A percentile compares a stretch with the other conserved stretches of the same genome.
phyloP scores from a whole-genome alignment of 2,329 filamentous ascomycete genomes.

The Penicillium sp. region DNA sequence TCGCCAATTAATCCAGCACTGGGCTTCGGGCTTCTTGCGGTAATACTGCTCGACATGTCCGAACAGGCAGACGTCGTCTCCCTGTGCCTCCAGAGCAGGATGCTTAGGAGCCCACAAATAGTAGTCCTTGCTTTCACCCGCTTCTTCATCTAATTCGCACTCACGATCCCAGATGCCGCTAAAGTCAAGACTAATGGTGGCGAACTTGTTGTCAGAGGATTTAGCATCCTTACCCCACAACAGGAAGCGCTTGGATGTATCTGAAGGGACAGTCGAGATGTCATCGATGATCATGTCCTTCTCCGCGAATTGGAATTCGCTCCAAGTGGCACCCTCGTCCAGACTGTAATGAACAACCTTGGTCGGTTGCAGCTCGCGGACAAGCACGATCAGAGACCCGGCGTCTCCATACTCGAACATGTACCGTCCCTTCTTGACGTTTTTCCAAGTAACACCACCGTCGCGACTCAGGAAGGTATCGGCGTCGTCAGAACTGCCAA shows the following conservation, averaged over 20 bases:
- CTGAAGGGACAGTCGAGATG: slow-evolving; percentile 84
- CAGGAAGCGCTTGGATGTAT: slow-evolving; percentile 86
- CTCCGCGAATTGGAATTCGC: slow-evolving; percentile 68
- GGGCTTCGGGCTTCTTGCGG: slow-evolving; percentile 74
- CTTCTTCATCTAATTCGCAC: slow-evolving; percentile 66
- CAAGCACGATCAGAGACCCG: slow-evolving; percentile 86
- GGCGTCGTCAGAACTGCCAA: slow-evolving; percentile 67
- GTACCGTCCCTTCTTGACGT: slow-evolving; percentile 81
- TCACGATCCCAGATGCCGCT: slow-evolving; percentile 68
- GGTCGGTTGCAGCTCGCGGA: slow-evolving; percentile 66
- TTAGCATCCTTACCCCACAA: slow-evolving; percentile 71
- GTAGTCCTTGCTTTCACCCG: slow-evolving; percentile 66
- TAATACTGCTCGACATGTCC: slow-evolving; percentile 87
- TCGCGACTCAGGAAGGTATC: slow-evolving; percentile 91
- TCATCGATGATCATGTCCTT: slow-evolving; percentile 71
- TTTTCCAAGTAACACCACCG: slow-evolving; percentile 84
- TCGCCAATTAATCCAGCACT: slow-evolving; percentile 78
- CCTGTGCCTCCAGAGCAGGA: slow-evolving; percentile 56
- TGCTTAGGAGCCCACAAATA: slow-evolving; percentile 84
- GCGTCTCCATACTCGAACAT: slow-evolving; percentile 96
- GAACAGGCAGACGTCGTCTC: slow-evolving; percentile 77
- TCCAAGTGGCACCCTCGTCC: slow-evolving; percentile 80
- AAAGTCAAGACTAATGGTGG: slow-evolving; percentile 86
- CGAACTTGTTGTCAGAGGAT: slow-evolving; percentile 49
- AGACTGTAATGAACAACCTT: slow-evolving; percentile 71